Conservation (phyloP, 2,329 filamentous ascomycete genomes). For the Fusarium annulatum region DNA sequence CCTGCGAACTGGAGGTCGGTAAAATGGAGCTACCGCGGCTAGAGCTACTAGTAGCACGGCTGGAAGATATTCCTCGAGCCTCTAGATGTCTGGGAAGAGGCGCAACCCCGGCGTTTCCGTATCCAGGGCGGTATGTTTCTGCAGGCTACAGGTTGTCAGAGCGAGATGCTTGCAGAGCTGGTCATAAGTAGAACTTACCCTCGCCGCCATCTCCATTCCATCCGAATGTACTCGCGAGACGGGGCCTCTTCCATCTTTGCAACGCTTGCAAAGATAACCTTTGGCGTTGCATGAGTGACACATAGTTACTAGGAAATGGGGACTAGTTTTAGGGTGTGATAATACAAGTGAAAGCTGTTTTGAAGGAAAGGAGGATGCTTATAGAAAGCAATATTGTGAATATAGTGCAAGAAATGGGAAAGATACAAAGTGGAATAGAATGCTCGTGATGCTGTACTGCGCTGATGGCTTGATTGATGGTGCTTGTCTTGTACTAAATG, state of each 20-base stretch:
- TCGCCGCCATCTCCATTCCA: neutral
- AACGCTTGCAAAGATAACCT: neutral
- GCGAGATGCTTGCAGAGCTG: too few species aligned
- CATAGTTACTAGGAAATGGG: neutral
- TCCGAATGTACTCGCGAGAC: neutral
- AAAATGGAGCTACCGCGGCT: neutral
- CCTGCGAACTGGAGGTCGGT: too few species aligned
- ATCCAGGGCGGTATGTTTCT: neutral
- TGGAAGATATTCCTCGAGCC: neutral
- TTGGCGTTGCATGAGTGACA: neutral
- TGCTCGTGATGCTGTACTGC: too few species aligned
- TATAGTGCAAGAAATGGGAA: too few species aligned
- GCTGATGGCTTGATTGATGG: neutral
- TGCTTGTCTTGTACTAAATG: neutral
- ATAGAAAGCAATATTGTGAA: too few species aligned
- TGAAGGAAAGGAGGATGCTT: too few species aligned
- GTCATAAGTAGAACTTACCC: neutral
- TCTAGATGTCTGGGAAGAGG: neutral
- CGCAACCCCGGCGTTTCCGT: neutral
- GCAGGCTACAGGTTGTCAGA: neutral
- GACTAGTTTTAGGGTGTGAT: too few species aligned
- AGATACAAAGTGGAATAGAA: too few species aligned
- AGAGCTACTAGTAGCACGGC: neutral
- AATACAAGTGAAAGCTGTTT: too few species aligned
- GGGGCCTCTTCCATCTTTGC: neutral